Percentiles rank a stretch among this genome's conserved stretches.
Evolutionary conservation across 768 basidiomycete genomes (phyloP).

Genomic region (Boletus sp.): DNA sequence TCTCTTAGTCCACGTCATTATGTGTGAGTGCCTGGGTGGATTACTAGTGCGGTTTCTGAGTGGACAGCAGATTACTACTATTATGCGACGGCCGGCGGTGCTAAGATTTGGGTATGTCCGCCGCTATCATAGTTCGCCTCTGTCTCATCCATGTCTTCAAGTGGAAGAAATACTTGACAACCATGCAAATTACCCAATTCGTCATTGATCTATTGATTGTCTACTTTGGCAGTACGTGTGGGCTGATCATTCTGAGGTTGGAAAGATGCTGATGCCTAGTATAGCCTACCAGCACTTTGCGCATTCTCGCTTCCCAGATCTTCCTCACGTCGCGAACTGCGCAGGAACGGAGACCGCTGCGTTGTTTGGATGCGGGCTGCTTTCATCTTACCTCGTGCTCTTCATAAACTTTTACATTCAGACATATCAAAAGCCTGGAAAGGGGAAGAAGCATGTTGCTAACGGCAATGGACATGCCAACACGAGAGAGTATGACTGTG

Average conservation of each 20-base stretch:
- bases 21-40: conserved; percentile 67
- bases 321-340: conserved; percentile 81
- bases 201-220: conserved; percentile 87
- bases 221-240: conserved; percentile 89
- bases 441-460: conserved; percentile 30
- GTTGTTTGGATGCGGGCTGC: conserved; percentile 80
- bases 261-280: conserved; percentile 7
- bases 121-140: background rate
- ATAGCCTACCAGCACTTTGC: conserved; percentile 82
- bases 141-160: conserved; percentile 29
- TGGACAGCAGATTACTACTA: conserved; percentile 87
- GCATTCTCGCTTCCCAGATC: conserved; percentile 51
- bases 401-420: conserved; percentile 96
- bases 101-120: conserved; percentile 84
- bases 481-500: conserved; percentile 29
- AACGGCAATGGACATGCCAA: conserved; percentile 49
- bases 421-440: conserved; percentile 70
- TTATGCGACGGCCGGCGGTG: conserved; percentile 96
- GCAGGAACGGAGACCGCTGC: conserved; percentile 89
- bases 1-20: conserved; percentile 90
- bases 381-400: conserved; percentile 88
- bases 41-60: background rate
- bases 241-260: background rate
- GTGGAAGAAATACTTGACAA: conserved; percentile 99
- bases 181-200: conserved; percentile 96